Conservation (phyloP, 352 stramenopile genomes). For the Globisporangium mamillatum region DNA sequence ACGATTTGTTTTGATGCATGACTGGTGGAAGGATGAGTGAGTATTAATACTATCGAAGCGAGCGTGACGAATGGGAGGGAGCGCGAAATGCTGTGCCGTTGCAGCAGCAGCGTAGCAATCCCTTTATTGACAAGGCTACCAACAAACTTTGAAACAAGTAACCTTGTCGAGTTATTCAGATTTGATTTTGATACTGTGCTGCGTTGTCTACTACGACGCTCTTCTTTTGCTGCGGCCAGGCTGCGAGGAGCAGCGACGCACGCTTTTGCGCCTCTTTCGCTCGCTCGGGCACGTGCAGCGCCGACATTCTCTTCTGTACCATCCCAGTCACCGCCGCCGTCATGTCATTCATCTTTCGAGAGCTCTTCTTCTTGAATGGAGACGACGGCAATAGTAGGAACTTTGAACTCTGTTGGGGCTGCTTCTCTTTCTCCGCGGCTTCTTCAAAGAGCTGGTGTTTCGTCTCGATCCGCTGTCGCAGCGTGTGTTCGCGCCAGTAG, state of each 20-base stretch:
- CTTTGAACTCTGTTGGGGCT: not conserved
- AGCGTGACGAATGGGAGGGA: not conserved
- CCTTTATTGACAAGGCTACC: not conserved
- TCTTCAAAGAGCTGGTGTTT: conserved; percentile 25
- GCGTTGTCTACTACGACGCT: not conserved
- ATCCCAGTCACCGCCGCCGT: not conserved
- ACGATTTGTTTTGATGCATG: not conserved
- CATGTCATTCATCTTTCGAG: not conserved
- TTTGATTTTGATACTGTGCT: not conserved
- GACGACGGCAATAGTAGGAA: not conserved
- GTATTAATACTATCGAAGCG: not conserved
- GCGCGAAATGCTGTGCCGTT: not conserved
- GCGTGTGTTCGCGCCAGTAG: conserved; percentile 37
- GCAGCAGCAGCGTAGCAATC: not conserved
- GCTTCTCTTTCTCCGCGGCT: conserved; percentile 22
- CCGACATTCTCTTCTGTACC: not conserved
- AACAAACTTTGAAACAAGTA: not conserved
- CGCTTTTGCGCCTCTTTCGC: conserved; percentile 5
- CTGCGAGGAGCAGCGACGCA: not conserved
- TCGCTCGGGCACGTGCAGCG: not conserved
- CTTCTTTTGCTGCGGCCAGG: conserved; percentile 1
- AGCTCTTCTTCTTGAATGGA: not conserved
- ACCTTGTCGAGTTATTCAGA: not conserved
- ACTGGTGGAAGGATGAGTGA: not conserved
- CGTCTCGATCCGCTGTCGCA: conserved; percentile 37